Evolutionary conservation across 805 yeast species (phyloP), one percentile per base, ranked within the genome.

Genomic region (Isabelozyma rhagii): DNA sequence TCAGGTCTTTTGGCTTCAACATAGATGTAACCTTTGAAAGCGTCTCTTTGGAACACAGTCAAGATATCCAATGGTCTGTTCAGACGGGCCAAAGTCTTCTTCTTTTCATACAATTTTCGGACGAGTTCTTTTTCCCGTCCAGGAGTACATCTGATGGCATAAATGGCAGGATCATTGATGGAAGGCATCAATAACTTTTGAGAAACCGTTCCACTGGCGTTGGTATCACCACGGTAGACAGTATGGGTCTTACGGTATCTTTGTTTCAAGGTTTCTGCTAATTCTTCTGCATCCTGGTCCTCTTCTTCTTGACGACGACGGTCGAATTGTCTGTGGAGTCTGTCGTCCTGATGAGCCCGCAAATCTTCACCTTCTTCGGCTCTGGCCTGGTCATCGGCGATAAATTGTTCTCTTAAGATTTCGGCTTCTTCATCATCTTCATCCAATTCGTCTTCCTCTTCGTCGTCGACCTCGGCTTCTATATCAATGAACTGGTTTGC

Each of bases 401-500:
- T 83, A 63, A 88, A 88, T 62, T 90, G 93, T 64, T 87, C 96
- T 60, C 90, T 82, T 43, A 87, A 82, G 29, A 89, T 72, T 54
- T 88, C 97, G n/a, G 96, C 92, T 57, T 84, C 89, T 57, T 87
- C 98, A 54, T 93, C 98, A 44, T 91, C 98, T 51, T 74, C 79
- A 53, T 92, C 98, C 54, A 90, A 93, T 29, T 84, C 83, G 41
- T 87, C 96, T 56, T 93, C 98, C 48, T 94, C 98, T 57, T 94
- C 98, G 53, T 93, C 98, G 67, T 93, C 96, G 50, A 94, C 99
- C 68, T 93, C 98, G 51, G 97, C 99, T 76, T 94, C 98, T 48
- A 94, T 96, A 88, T 94, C 99, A 71, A 94, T 79, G 68, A 91
- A 94, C 76, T 87, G 92, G 68, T 93, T 93, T 74, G 78, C 79